A percentile compares a stretch with the other conserved stretches of the same genome.
Evolutionary conservation across 2,329 filamentous ascomycete genomes (phyloP).

Genomic region (Alternaria novae-zelandiae): DNA sequence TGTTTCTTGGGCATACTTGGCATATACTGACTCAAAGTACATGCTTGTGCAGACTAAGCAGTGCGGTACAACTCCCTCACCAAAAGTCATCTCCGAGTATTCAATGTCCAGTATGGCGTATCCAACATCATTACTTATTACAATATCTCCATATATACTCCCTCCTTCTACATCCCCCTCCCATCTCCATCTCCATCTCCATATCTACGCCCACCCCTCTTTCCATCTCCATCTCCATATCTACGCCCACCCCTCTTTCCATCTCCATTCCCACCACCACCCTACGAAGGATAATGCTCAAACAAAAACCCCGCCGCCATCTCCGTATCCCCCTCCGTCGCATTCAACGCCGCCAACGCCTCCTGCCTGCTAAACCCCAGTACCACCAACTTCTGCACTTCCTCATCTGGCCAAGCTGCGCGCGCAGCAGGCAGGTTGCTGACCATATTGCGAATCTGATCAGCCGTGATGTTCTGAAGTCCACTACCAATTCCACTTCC

Average conservation of each 20-base stretch:
- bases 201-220: too few species aligned
- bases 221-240: neutral
- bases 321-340: slow-evolving; percentile 57
- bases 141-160: neutral
- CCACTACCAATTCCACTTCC: neutral
- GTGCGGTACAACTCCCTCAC: too few species aligned
- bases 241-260: too few species aligned
- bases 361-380: slow-evolving; percentile 55
- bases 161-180: too few species aligned
- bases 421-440: slow-evolving; percentile 39
- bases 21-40: too few species aligned
- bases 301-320: slow-evolving; percentile 57
- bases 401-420: slow-evolving; percentile 50
- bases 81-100: too few species aligned
- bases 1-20: too few species aligned
- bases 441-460: slow-evolving; percentile 44
- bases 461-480: slow-evolving; percentile 34
- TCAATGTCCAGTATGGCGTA: too few species aligned
- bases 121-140: neutral
- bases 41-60: too few species aligned
- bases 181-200: neutral
- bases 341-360: slow-evolving; percentile 56
- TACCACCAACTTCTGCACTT: slow-evolving; percentile 52
- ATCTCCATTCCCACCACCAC: neutral
- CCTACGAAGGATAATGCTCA: slow-evolving; percentile 42